These are phyloP conservation scores for Schoenoplectus triqueter DNA, from an alignment of 202 grass and related monocot species.

Conservation along the genomic window DNA sequence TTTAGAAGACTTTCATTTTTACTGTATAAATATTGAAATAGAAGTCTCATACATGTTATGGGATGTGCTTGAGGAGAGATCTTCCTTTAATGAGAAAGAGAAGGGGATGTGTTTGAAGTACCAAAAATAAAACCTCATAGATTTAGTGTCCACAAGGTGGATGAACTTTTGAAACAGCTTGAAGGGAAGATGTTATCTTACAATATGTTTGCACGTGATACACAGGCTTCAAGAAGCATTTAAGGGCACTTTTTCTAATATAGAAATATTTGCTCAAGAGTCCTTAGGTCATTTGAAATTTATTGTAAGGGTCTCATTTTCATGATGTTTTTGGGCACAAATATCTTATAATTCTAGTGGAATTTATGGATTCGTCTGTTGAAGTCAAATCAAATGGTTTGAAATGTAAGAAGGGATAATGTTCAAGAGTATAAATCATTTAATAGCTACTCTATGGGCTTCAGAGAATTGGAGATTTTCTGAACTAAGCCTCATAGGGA, in stretches of 20 bases:
- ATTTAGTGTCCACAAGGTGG: constrained; percentile 76
- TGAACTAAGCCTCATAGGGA: neutral
- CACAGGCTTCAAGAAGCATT: constrained; percentile 83
- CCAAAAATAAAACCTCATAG: constrained; percentile 47
- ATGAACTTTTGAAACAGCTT: constrained; percentile 65
- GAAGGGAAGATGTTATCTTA: constrained; percentile 83
- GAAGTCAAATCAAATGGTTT: neutral
- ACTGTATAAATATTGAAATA: too few species aligned
- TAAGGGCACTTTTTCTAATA: constrained; percentile 43
- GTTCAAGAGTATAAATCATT: neutral
- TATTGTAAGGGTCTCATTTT: neutral
- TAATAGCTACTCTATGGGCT: neutral
- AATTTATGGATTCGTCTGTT: neutral
- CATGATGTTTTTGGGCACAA: neutral
- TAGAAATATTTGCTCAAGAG: neutral
- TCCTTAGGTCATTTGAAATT: constrained; percentile 28
- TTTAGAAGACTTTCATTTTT: too few species aligned
- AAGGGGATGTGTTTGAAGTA: constrained; percentile 22
- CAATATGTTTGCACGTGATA: constrained; percentile 92
- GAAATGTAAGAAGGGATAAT: neutral
- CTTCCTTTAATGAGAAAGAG: constrained; percentile 37
- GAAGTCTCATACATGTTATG: too few species aligned
- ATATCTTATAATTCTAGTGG: neutral
- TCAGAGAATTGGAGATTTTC: neutral
- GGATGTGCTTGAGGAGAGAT: neutral